These are phyloP conservation scores for Aspergillus oerlinghausenensis DNA, from an alignment of 2,329 filamentous ascomycete genomes.

Conservation along the genomic window DNA sequence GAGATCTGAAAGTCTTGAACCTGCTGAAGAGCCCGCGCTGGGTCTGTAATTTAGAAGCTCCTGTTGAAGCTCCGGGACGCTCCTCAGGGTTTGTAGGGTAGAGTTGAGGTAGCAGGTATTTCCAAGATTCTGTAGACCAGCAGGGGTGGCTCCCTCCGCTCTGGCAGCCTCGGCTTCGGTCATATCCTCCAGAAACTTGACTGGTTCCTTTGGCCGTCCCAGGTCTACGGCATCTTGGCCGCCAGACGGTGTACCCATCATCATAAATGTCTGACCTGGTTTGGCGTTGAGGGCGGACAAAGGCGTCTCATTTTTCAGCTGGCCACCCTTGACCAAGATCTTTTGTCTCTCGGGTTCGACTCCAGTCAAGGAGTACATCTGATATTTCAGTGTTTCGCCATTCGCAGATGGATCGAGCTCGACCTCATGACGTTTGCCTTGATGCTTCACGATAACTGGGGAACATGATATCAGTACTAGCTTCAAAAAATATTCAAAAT, in stretches of 20 bases:
- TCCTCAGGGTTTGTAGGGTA: constrained; percentile 82
- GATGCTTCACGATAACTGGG: constrained; percentile 85
- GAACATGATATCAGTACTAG: constrained; percentile 19
- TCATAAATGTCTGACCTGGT: constrained; percentile 82
- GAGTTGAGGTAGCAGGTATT: constrained; percentile 99
- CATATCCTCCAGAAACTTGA: constrained; percentile 97
- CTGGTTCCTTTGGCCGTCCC: constrained; percentile 68
- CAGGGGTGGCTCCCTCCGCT: constrained; percentile 76
- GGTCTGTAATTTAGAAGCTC: constrained; percentile 63
- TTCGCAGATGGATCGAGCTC: constrained; percentile 80
- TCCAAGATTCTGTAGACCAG: constrained; percentile 84
- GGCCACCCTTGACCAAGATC: constrained; percentile 87
- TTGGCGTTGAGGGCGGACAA: constrained; percentile 82
- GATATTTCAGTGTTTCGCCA: constrained; percentile 92
- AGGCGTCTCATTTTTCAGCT: constrained; percentile 91
- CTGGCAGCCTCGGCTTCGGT: constrained; percentile 85
- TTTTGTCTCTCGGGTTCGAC: constrained; percentile 97
- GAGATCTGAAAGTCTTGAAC: constrained; percentile 40
- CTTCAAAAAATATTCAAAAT: not conserved
- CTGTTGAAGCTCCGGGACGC: constrained; percentile 85
- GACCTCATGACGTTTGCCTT: constrained; percentile 91
- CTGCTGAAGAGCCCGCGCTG: constrained; percentile 26
- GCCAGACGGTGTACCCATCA: constrained; percentile 85
- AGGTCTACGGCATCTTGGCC: constrained; percentile 55
- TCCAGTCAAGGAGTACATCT: constrained; percentile 89